Percentiles rank a stretch among this genome's conserved stretches.
Evolutionary conservation across 768 basidiomycete species (phyloP).

Genomic region (Kwoniella botswanensis): DNA sequence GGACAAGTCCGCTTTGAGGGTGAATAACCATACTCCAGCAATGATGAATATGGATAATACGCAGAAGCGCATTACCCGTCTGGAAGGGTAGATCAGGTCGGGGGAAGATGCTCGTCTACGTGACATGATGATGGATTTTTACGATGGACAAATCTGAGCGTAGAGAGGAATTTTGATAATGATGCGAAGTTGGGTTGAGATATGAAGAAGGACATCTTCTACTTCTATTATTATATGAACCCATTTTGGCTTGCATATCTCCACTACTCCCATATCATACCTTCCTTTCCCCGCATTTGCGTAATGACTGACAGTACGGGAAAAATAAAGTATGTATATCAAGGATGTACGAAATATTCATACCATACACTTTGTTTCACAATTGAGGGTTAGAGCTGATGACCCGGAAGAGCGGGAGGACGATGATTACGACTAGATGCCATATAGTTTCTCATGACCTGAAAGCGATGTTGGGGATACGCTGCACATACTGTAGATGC

Average conservation of each 20-base stretch:
- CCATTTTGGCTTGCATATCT: too few relatives aligned
- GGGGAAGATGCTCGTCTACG: conserved; percentile 7
- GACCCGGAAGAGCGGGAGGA: background rate
- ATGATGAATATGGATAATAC: conserved; percentile 15
- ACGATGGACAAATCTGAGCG: background rate
- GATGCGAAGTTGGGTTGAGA: too few relatives aligned
- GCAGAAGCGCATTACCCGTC: conserved; percentile 17
- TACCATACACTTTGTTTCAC: background rate
- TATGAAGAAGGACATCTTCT: too few relatives aligned
- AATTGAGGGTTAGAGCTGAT: background rate
- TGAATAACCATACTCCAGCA: conserved; percentile 21
- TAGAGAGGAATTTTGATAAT: too few relatives aligned
- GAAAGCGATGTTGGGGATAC: background rate
- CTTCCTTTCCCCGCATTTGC: background rate
- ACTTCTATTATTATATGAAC: too few relatives aligned
- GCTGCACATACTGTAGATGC: background rate
- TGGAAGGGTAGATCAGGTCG: conserved; percentile 13
- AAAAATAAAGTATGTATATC: background rate
- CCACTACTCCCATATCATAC: too few relatives aligned
- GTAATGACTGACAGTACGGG: background rate
- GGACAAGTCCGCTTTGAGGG: background rate
- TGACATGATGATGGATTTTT: conserved; percentile 3
- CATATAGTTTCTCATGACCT: background rate
- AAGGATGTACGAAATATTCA: too few relatives aligned
- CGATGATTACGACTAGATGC: background rate